Evolutionary conservation across 352 stramenopile species (phyloP).

Genomic region (Globisporangium rhizosaccharum): DNA sequence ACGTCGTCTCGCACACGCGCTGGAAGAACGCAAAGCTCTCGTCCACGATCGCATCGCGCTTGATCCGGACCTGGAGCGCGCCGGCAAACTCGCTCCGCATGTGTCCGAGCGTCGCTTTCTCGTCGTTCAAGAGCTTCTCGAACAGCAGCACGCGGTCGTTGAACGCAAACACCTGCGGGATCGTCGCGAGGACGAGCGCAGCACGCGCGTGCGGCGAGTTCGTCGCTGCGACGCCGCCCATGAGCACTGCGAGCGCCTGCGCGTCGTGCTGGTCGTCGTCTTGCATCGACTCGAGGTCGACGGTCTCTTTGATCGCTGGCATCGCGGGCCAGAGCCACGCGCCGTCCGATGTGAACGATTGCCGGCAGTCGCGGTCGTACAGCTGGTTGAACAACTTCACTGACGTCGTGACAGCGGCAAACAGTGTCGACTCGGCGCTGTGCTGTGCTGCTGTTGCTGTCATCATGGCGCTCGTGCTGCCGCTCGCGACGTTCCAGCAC

Average conservation of each 20-base stretch:
- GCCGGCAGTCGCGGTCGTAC: conserved; percentile 64
- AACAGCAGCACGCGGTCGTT: conserved; percentile 71
- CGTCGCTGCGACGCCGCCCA: conserved; percentile 21
- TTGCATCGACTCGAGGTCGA: conserved; percentile 60
- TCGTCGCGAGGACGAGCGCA: conserved; percentile 58
- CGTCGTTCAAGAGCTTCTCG: conserved; percentile 59
- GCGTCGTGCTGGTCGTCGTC: conserved; percentile 36
- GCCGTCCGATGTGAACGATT: conserved; percentile 33
- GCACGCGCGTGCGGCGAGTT: conserved; percentile 31
- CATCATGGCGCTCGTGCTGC: conserved; percentile 3
- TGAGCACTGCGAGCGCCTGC: conserved; percentile 42
- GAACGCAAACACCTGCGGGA: conserved; percentile 81
- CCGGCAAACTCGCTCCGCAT: conserved; percentile 55
- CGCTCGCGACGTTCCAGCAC: conserved; percentile 45
- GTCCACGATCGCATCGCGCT: conserved; percentile 84
- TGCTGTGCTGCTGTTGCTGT: not conserved
- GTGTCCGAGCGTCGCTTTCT: conserved; percentile 40
- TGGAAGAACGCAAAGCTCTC: conserved; percentile 87
- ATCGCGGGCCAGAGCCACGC: conserved; percentile 74
- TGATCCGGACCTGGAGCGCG: conserved; percentile 54
- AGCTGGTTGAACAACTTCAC: conserved; percentile 81
- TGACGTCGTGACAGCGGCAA: conserved; percentile 48
- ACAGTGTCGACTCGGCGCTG: conserved; percentile 24
- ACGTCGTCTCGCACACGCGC: conserved; percentile 39
- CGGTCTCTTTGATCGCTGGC: conserved; percentile 55